Conservation (phyloP, 176 grass and related monocot species). For the Ensete glaucum region DNA sequence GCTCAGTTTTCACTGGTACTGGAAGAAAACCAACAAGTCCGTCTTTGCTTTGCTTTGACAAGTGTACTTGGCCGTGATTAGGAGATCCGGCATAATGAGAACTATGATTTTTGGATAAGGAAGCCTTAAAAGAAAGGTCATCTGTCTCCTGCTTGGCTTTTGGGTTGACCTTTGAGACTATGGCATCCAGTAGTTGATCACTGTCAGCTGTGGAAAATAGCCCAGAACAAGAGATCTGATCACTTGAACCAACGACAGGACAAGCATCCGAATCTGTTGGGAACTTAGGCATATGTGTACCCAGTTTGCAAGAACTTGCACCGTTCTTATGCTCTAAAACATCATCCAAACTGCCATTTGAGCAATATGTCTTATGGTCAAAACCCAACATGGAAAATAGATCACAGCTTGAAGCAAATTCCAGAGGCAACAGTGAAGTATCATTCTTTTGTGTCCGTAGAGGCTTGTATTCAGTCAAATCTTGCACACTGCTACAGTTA, state of each 20-base stretch:
- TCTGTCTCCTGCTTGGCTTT: constrained; percentile 42
- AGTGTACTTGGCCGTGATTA: background rate
- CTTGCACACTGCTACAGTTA: constrained; percentile 19
- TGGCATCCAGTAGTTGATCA: constrained; percentile 73
- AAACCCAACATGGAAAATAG: constrained; percentile 54
- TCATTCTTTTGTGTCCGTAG: constrained; percentile 13
- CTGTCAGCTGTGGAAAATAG: constrained; percentile 42
- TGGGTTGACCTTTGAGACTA: constrained; percentile 56
- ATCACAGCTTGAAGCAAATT: constrained; percentile 38
- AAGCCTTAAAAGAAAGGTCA: constrained; percentile 51
- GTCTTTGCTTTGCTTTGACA: constrained; percentile 29
- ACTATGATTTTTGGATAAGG: constrained; percentile 38
- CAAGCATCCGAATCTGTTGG: constrained; percentile 27
- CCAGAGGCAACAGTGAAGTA: constrained; percentile 27
- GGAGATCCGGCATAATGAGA: constrained; percentile 25
- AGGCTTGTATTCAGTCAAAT: constrained; percentile 14
- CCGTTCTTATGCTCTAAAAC: constrained; percentile 33
- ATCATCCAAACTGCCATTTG: constrained; percentile 27
- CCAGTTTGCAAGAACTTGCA: constrained; percentile 29
- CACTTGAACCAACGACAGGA: constrained; percentile 34
- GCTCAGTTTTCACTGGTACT: constrained; percentile 35
- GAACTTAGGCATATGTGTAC: constrained; percentile 32
- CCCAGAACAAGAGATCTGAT: constrained; percentile 34
- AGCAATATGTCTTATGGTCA: constrained; percentile 30
- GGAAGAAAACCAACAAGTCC: constrained; percentile 26